Evolutionary conservation across 768 basidiomycete species (phyloP).

Genomic region (Rhodosporidiobolus sp.): DNA sequence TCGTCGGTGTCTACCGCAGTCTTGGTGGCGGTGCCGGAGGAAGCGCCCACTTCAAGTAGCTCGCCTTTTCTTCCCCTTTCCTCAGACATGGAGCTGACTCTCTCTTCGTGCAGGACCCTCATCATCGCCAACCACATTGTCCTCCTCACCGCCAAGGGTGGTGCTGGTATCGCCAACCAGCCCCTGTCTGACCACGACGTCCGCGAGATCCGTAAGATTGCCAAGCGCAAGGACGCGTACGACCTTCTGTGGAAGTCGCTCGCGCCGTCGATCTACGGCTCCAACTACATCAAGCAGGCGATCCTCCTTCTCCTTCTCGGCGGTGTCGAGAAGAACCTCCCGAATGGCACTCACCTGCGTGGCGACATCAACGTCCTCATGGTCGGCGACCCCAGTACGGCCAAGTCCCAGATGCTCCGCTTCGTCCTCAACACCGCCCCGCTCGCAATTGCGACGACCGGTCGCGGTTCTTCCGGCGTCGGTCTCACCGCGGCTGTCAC

Average conservation of each 20-base stretch:
- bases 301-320: slow-evolving; percentile 88
- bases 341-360: slow-evolving; percentile 96
- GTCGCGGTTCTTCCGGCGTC: slow-evolving; percentile 95
- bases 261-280: slow-evolving; percentile 95
- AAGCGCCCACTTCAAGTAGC: slow-evolving; percentile 85
- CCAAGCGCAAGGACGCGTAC: slow-evolving; percentile 83
- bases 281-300: slow-evolving; percentile 92
- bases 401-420: slow-evolving; percentile 91
- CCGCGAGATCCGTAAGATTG: slow-evolving; percentile 88
- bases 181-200: slow-evolving; percentile 90
- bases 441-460: slow-evolving; percentile 95
- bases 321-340: slow-evolving; percentile 94
- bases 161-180: slow-evolving; percentile 90
- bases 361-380: slow-evolving; percentile 99
- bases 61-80: neutral
- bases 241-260: slow-evolving; percentile 85
- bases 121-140: slow-evolving; percentile 94
- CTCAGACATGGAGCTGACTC: slow-evolving; percentile 9
- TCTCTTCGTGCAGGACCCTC: slow-evolving; percentile 62
- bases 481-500: slow-evolving; percentile 98
- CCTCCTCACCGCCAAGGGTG: slow-evolving; percentile 86
- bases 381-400: slow-evolving; percentile 99
- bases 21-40: slow-evolving; percentile 76
- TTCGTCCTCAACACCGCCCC: slow-evolving; percentile 95
- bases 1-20: slow-evolving; percentile 92